phyloP scores from a whole-genome alignment of 2,329 filamentous ascomycete genomes.

The Fusarium palustre region DNA sequence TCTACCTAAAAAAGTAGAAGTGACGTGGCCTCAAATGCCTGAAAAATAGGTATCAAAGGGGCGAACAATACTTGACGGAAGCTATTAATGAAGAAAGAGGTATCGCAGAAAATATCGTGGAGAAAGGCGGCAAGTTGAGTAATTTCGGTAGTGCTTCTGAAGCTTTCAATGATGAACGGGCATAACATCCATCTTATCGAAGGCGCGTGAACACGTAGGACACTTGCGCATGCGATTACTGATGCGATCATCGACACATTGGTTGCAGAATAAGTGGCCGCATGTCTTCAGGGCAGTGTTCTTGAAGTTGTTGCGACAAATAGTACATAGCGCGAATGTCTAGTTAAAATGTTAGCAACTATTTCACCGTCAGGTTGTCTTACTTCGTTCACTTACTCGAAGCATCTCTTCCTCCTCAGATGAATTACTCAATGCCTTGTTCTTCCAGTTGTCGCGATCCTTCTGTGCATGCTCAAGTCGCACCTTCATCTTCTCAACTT shows the following conservation, averaged over 20 bases:
- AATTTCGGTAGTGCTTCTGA: not conserved
- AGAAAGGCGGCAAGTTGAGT: constrained; percentile 23
- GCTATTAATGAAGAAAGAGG: constrained; percentile 45
- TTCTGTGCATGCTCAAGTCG: constrained; percentile 83
- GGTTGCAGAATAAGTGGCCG: constrained; percentile 92
- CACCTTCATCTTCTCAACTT: constrained; percentile 82
- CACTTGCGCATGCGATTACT: constrained; percentile 94
- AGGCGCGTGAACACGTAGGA: constrained; percentile 90
- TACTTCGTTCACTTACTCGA: constrained; percentile 70
- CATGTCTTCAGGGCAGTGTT: constrained; percentile 94
- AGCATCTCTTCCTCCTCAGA: constrained; percentile 87
- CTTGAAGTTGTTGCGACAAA: constrained; percentile 94
- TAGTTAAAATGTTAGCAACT: constrained; percentile 44
- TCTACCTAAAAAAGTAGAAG: constrained; percentile 1
- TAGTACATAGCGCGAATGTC: constrained; percentile 76
- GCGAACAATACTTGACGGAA: constrained; percentile 39
- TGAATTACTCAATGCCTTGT: constrained; percentile 82
- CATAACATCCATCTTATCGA: constrained; percentile 93
- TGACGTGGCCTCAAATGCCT: constrained; percentile 16
- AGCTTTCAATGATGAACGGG: constrained; percentile 64
- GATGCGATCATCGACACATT: constrained; percentile 90
- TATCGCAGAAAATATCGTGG: constrained; percentile 40
- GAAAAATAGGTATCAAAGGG: constrained; percentile 29
- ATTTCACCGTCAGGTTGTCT: not conserved
- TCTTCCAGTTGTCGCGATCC: constrained; percentile 87